Evolutionary conservation across 208 protist species (phyloP).

Genomic region (Leishmania gerbilli): DNA sequence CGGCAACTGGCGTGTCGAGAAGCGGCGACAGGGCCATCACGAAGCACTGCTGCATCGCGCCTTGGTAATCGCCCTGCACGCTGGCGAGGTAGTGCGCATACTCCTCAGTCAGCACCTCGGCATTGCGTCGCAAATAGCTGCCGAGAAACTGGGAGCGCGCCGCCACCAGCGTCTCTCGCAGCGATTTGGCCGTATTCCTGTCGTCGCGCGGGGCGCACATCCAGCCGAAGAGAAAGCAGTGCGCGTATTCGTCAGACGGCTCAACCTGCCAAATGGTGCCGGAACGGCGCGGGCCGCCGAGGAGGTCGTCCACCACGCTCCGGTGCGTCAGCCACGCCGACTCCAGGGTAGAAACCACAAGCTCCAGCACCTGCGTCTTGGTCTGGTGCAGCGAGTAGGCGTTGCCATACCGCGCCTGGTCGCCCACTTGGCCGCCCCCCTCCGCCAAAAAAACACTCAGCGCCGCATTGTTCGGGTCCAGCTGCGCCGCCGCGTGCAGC

Average conservation of each 20-base stretch:
- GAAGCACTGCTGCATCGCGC: constrained; percentile 78
- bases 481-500: constrained; percentile 81
- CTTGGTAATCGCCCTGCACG: constrained; percentile 57
- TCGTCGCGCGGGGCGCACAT: constrained; percentile 73
- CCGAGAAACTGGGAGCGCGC: constrained; percentile 73
- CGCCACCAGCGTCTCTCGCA: constrained; percentile 72
- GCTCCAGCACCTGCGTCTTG: constrained; percentile 63
- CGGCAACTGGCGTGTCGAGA: constrained; percentile 51
- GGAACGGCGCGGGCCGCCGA: constrained; percentile 72
- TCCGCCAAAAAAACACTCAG: constrained; percentile 64
- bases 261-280: constrained; percentile 89
- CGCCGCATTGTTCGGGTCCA: constrained; percentile 69
- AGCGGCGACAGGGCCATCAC: constrained; percentile 69
- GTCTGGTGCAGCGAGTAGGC: constrained; percentile 54
- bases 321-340: constrained; percentile 79
- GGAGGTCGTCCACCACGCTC: constrained; percentile 74
- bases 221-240: constrained; percentile 89
- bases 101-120: constrained; percentile 53
- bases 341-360: constrained; percentile 59
- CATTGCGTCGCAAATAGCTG: constrained; percentile 70
- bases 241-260: constrained; percentile 81
- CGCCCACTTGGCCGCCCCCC: constrained; percentile 7
- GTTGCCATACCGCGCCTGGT: constrained; percentile 19
- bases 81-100: constrained; percentile 83
- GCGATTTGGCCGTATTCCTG: constrained; percentile 38